Evolutionary conservation across 768 basidiomycete species (phyloP), one percentile per base, ranked within the genome.

Genomic region (Amanita fuliginea): DNA sequence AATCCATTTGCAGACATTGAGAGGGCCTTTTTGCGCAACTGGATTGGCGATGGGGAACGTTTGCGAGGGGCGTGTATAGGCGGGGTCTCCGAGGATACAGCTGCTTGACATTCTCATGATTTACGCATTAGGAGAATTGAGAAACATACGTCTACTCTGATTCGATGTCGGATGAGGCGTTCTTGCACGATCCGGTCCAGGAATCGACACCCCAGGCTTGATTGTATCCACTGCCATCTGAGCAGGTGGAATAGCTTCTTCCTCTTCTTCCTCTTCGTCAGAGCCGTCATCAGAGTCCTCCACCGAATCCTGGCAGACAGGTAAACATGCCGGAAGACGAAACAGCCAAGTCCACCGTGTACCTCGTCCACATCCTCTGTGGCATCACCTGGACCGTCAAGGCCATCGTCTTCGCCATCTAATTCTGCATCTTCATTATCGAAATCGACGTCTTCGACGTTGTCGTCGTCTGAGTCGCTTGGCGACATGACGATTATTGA

Each of bases 321-420:
- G 37, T 21, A 50, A 18, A 47, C 28, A n/a, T 14, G 54, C 45
- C 6, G 53, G 21, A 46, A 49, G 37, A 33, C 41, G 36, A 45
- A 33, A 43, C 19, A 39, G 45, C 19, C 49, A 36, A 54, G 47
- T 41, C 57, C 55, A 70, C 57, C 55, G 69, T 80, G 56, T 62
- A 87, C 86, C 62, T 86, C 86, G 47, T 83, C 83, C 46, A 67
- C 81, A 36, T 72, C 70, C 51, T 86, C 85, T 0, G 81, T 77
- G 5, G 69, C 81, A 37, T 85, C 83, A 53, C 84, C 82, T 26
- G 59, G 52, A 49, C 60, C 55, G 41, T 67, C 66, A 34, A 63
- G 63, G 22, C 76, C 75, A n/a, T 62, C 62, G 3, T 60, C 59
- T 24, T 69, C 70, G 2, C 64, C 68, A 43, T 75, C 73, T 34